A percentile compares a stretch with the other conserved stretches of the same genome.
Evolutionary conservation across 1,284 basidiomycete genomes (phyloP).

Genomic region (Malassezia slooffiae): DNA sequence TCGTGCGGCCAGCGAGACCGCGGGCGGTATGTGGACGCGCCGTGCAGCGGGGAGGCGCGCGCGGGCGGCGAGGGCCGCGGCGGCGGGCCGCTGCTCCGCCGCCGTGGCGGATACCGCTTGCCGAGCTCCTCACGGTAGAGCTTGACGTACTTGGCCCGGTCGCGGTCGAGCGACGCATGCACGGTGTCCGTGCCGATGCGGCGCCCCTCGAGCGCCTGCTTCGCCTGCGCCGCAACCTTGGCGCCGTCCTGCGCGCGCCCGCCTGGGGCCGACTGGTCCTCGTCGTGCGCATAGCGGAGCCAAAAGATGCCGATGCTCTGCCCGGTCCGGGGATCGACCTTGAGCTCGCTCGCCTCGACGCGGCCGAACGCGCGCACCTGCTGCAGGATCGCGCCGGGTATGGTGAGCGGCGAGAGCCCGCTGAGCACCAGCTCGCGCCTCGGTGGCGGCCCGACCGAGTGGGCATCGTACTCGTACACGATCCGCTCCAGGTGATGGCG

Average conservation of each 20-base stretch:
- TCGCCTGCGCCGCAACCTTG: constrained; percentile 20
- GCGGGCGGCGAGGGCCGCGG: background rate
- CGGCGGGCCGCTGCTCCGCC: background rate
- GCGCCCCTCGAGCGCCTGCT: constrained; percentile 14
- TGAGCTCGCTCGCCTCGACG: constrained; percentile 63
- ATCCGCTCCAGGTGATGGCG: constrained; percentile 4
- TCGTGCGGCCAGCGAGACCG: background rate
- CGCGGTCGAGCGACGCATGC: constrained; percentile 44
- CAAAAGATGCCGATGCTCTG: constrained; percentile 71
- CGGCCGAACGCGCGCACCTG: constrained; percentile 62
- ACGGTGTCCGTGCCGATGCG: constrained; percentile 13
- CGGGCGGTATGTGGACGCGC: background rate
- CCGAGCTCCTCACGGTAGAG: constrained; percentile 53
- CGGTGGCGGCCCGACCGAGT: constrained; percentile 61
- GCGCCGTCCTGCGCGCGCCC: constrained; percentile 19
- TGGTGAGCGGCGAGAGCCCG: constrained; percentile 62
- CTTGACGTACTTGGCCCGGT: constrained; percentile 46
- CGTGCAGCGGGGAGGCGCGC: background rate
- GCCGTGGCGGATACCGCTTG: constrained; percentile 37
- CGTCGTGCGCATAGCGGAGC: constrained; percentile 56
- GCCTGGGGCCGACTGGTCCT: constrained; percentile 4
- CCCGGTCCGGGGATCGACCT: constrained; percentile 68
- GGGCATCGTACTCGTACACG: constrained; percentile 58
- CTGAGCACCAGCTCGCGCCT: constrained; percentile 60
- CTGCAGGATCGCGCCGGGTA: constrained; percentile 57